Conservation (phyloP, 169 alveolate genomes). For the Plasmodium knowlesi region DNA sequence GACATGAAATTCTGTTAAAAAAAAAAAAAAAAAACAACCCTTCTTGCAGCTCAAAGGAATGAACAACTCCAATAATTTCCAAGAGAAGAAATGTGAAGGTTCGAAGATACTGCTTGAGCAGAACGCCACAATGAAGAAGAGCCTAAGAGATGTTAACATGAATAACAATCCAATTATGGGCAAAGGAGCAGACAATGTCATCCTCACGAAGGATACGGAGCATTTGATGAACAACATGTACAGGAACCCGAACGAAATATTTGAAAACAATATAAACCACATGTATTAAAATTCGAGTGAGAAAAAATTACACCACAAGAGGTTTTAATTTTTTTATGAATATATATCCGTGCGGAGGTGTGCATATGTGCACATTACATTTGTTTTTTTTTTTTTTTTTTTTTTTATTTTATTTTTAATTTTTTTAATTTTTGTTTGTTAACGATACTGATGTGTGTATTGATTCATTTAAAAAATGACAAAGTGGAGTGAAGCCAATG, state of each 20-base stretch:
- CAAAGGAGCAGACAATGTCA: neutral
- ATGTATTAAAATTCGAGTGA: slow-evolving; percentile 19
- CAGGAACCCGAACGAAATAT: slow-evolving; percentile 19
- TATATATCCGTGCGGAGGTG: neutral
- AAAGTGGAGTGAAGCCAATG: neutral
- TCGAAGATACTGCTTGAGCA: neutral
- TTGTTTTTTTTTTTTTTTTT: neutral
- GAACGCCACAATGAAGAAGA: slow-evolving; percentile 7
- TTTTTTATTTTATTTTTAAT: neutral
- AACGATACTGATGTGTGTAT: neutral
- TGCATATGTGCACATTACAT: neutral
- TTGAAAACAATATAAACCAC: slow-evolving; percentile 17
- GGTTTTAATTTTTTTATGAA: slow-evolving; percentile 11
- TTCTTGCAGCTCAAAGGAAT: slow-evolving; percentile 40
- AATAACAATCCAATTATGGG: neutral
- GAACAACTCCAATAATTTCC: slow-evolving; percentile 10
- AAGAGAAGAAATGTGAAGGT: slow-evolving; percentile 38
- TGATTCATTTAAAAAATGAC: neutral
- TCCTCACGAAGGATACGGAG: neutral
- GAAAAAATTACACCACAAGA: neutral
- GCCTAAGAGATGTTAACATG: slow-evolving; percentile 3
- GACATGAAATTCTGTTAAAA: neutral
- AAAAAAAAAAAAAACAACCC: neutral
- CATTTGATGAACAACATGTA: slow-evolving; percentile 14
- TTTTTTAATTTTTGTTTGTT: neutral